phyloP scores from a whole-genome alignment of 2,329 filamentous ascomycete species.

The Plenodomus lindquistii region DNA sequence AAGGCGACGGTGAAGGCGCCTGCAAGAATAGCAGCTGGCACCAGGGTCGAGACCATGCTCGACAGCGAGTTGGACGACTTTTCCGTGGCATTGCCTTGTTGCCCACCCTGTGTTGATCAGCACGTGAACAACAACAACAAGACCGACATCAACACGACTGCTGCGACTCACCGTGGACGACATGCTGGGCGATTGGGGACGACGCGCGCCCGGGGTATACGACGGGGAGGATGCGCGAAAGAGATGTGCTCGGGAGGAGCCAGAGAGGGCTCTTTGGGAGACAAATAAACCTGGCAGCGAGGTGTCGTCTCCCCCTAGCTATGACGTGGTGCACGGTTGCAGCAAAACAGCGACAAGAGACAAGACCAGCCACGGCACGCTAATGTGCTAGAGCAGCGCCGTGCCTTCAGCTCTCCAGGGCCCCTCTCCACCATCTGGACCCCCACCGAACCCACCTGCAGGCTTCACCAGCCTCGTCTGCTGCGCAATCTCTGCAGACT shows the following conservation, averaged over 20 bases:
- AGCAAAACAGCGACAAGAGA: neutral
- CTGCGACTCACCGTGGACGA: conserved; percentile 22
- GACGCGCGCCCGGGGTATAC: conserved; percentile 9
- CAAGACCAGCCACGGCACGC: neutral
- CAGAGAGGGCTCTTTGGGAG: conserved; percentile 2
- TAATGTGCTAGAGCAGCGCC: neutral
- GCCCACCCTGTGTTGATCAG: conserved; percentile 21
- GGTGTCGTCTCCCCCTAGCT: neutral
- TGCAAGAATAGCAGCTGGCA: conserved; percentile 36
- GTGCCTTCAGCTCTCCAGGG: neutral
- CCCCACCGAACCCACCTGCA: neutral
- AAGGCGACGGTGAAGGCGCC: conserved; percentile 42
- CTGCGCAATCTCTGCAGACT: neutral
- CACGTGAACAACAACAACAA: neutral
- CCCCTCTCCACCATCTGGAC: neutral
- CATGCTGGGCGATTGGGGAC: conserved; percentile 21
- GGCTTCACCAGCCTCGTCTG: neutral
- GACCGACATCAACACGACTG: neutral
- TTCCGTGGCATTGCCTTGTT: conserved; percentile 24
- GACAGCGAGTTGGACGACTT: conserved; percentile 54
- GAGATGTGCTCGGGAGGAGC: conserved; percentile 5
- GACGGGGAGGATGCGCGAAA: conserved; percentile 4
- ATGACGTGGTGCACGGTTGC: neutral
- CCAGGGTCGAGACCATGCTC: conserved; percentile 38
- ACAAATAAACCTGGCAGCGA: neutral